Evolutionary conservation across 177 flowering plant species (phyloP).

Genomic region (Vitis hybrid): DNA sequence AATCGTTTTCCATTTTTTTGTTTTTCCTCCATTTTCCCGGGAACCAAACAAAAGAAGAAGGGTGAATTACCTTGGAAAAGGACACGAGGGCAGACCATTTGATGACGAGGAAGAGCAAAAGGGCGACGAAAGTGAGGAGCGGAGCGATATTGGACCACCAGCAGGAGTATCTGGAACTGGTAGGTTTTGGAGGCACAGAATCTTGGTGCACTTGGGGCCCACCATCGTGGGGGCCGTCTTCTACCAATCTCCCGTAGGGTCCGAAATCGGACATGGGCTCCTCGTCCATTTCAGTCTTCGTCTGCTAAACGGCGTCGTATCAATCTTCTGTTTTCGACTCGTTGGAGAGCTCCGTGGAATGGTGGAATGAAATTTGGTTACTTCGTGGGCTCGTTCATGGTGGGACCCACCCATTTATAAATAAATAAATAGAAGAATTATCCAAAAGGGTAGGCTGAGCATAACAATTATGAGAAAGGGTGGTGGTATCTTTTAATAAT

Average conservation of each 20-base stretch:
- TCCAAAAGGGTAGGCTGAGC: no score
- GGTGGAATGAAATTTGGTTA: no score
- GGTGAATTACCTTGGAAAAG: neutral
- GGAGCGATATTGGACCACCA: constrained; percentile 3
- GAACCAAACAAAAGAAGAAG: no score
- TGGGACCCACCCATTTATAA: no score
- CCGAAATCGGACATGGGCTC: neutral
- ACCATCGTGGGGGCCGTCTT: neutral
- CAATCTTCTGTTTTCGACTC: neutral
- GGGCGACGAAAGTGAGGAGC: neutral
- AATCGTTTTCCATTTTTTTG: no score
- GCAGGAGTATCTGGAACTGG: neutral
- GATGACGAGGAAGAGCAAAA: constrained; percentile 1
- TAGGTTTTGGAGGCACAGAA: neutral
- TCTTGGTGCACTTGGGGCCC: neutral
- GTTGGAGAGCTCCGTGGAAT: no score
- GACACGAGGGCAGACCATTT: constrained; percentile 6
- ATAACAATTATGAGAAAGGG: no score
- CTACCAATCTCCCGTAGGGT: neutral
- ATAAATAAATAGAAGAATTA: no score
- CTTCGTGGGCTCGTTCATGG: no score
- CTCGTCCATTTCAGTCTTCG: neutral
- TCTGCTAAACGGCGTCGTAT: neutral
- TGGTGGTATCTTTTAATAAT: no score
- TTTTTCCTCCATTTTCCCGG: no score